These are phyloP conservation scores for Penicillium robsamsonii DNA, from an alignment of 495 filamentous ascomycete species.

Conservation along the genomic window DNA sequence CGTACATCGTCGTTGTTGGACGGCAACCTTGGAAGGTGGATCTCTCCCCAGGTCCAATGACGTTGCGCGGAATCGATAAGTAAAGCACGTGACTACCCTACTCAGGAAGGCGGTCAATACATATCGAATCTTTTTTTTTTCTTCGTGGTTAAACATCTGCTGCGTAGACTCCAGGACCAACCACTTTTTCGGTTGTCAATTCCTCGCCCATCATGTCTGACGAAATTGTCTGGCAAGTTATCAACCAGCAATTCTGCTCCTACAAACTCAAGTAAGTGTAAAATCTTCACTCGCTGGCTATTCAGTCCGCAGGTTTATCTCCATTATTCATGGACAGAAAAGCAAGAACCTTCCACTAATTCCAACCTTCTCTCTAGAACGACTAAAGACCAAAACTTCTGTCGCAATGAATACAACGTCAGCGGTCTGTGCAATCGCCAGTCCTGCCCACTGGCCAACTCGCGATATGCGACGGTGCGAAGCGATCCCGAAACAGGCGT, in stretches of 20 bases:
- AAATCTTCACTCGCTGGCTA: slow-evolving; percentile 3
- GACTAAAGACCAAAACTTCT: slow-evolving; percentile 90
- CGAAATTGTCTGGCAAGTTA: slow-evolving; percentile 97
- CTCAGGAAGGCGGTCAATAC: slow-evolving; percentile 2
- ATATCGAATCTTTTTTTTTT: slow-evolving; percentile 11
- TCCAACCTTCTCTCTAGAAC: slow-evolving; percentile 52
- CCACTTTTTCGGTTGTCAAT: slow-evolving; percentile 5
- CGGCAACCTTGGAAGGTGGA: neutral
- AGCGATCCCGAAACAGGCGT: slow-evolving; percentile 74
- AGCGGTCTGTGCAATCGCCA: slow-evolving; percentile 93
- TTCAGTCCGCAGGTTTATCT: slow-evolving; percentile 3
- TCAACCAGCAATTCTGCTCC: slow-evolving; percentile 93
- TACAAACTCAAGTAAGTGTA: slow-evolving; percentile 86
- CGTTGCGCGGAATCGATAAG: slow-evolving; percentile 8
- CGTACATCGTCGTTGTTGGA: neutral
- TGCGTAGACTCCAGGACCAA: neutral
- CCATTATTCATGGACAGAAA: neutral
- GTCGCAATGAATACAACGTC: slow-evolving; percentile 93
- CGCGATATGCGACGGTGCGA: slow-evolving; percentile 91
- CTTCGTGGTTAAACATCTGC: slow-evolving; percentile 6
- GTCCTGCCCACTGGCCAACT: slow-evolving; percentile 93
- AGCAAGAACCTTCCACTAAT: slow-evolving; percentile 15
- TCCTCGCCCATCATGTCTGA: slow-evolving; percentile 57
- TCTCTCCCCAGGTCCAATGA: neutral
- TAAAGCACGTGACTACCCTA: neutral